phyloP scores from a whole-genome alignment of 1,139 yeast genomes.

The Pneumocystis oryctolagi region DNA sequence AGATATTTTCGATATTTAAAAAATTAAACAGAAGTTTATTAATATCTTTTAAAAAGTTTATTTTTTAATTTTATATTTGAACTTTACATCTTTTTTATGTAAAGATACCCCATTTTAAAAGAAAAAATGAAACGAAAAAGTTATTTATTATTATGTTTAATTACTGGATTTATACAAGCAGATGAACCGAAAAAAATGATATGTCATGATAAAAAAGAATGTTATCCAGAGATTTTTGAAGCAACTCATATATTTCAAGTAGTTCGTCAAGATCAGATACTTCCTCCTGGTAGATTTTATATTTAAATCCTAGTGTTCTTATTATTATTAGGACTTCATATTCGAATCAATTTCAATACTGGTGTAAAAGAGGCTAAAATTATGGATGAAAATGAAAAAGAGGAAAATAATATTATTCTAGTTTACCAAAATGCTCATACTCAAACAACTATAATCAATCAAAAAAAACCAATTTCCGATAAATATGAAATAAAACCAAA shows the following conservation, averaged over 20 bases:
- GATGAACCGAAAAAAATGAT: background rate
- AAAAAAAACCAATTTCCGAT: background rate
- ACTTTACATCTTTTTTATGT: background rate
- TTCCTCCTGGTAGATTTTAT: background rate
- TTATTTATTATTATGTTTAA: background rate
- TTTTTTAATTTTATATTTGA: too few species aligned
- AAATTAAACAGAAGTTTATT: too few species aligned
- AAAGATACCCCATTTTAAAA: background rate
- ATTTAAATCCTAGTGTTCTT: background rate
- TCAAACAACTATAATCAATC: background rate
- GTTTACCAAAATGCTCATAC: background rate
- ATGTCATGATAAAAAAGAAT: background rate
- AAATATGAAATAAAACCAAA: background rate
- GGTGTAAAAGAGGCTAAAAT: constrained; percentile 1
- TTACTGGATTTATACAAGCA: background rate
- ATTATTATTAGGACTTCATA: constrained; percentile 1
- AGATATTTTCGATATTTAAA: too few species aligned
- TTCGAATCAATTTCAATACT: background rate
- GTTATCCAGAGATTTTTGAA: constrained; percentile 1
- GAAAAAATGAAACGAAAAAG: background rate
- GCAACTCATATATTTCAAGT: background rate
- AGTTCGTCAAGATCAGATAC: background rate
- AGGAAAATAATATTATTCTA: background rate
- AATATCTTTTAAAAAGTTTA: too few species aligned
- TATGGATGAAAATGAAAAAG: background rate